Evolutionary conservation across 2,329 filamentous ascomycete genomes (phyloP), one percentile per base, ranked within the genome.

Genomic region (Sporothrix phasma): DNA sequence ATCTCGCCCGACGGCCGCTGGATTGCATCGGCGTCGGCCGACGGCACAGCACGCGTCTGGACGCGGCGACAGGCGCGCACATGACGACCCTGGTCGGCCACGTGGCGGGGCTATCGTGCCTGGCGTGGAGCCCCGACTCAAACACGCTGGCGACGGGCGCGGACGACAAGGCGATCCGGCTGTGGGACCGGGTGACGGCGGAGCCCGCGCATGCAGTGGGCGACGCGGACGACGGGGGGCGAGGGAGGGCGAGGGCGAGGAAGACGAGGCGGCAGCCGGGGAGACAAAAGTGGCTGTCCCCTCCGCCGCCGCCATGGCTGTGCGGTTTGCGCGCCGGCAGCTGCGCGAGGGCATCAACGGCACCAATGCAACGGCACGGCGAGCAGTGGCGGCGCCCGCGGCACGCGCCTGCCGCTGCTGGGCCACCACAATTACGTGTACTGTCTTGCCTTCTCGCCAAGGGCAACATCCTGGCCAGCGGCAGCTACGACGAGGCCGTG

Each of bases 341-440:
- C 31, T 43, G 45, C 62, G 60, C 34, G 63, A 61, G 22, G 58
- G 53, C 61, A 54, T 53, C 13, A 60, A 60, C 61, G 62, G 61
- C 24, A 63, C 49, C 37, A 65, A 65, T 22, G 60, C 54, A 58
- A 62, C 56, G 53, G 54, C n/a, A 34, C 41, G 24, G 58, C 45
- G 10, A 66, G 54, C 45, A 61, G 66, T 61, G 61, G 62, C 61
- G 71, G 60, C 8, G 71, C 69, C 3, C 69, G 70, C 19, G 72
- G 71, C 3, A 79, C 80, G 31, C 78, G 79, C 69, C 78, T 79
- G 2, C 83, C 85, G 5, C 79, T 97, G 68, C 81, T 89, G 26
- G 93, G 94, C 2, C 94, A 99, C 71, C 92, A 97, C 75, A 97
- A 95, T 76, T 97, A 97, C 75, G 88, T 99, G 37, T 96, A 96